Percentiles rank a stretch among this genome's conserved stretches.
Evolutionary conservation across 2,329 filamentous ascomycete genomes (phyloP).

Genomic region (Ustulina deusta): DNA sequence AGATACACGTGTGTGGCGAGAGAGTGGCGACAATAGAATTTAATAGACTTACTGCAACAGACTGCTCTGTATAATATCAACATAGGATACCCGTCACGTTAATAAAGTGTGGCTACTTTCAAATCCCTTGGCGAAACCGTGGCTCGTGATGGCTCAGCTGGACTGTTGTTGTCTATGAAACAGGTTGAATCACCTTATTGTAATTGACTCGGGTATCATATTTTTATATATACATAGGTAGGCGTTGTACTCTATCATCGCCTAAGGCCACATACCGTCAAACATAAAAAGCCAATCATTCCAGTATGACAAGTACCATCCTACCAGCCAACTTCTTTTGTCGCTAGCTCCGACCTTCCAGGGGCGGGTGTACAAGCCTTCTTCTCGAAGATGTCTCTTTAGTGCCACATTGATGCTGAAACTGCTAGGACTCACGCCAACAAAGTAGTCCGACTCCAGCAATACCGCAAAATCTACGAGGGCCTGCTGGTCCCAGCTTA

Average conservation of each 20-base stretch:
- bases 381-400: constrained; percentile 57
- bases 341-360: constrained; percentile 58
- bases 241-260: neutral
- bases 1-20: constrained; percentile 49
- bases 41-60: constrained; percentile 23
- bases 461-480: constrained; percentile 58
- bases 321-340: constrained; percentile 57
- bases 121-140: neutral
- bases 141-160: neutral
- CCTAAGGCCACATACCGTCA: constrained; percentile 57
- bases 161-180: neutral
- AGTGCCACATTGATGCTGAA: constrained; percentile 61
- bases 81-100: constrained; percentile 30
- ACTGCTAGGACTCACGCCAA: constrained; percentile 60
- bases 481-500: constrained; percentile 60
- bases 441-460: constrained; percentile 54
- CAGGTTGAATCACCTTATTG: neutral
- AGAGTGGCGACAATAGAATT: constrained; percentile 45
- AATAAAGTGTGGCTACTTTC: constrained; percentile 3
- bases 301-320: constrained; percentile 58
- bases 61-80: constrained; percentile 30
- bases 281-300: constrained; percentile 64
- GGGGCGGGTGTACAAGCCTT: constrained; percentile 55
- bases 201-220: neutral
- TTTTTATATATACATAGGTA: neutral